Evolutionary conservation across 2,329 filamentous ascomycete genomes (phyloP), one percentile per base, ranked within the genome.

Genomic region (Sporothrix protearum): DNA sequence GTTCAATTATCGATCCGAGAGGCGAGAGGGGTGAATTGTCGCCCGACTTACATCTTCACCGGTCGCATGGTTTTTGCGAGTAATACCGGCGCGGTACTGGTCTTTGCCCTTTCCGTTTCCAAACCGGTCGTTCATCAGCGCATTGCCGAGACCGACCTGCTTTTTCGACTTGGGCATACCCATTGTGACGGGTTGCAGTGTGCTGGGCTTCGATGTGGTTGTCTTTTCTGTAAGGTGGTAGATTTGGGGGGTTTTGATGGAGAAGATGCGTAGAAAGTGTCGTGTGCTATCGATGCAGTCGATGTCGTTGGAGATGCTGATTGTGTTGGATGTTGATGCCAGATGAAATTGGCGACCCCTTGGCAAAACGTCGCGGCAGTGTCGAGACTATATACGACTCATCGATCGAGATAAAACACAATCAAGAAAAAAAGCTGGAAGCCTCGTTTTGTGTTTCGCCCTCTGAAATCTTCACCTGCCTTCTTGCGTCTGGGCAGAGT

Each of bases 61-160:
- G 28, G 92, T 93, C 33, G 88, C 85, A 77, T 94, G 89, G 80
- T 94, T 89, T 75, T 93, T 91, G 78, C 92, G 89, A 30, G 85
- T 86, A 73, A 88, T 84, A 67, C 64, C 70, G 82, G 79, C 87
- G 79, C 91, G 92, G 82, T 93, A 95, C 80, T 94, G 90, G 80
- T 94, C 92, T 68, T 86, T 80, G 75, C 93, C 92, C 82, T 96
- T 97, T 78, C 93, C 92, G 83, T 96, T 97, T 79, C 94, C 93
- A 81, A 98, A 97, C 72, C 95, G 92, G 83, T 98, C 96, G 80
- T 98, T 98, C 96, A 99, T 99, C 80, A 99, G 88, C 83, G 92
- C 90, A 84, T 97, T 97, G 80, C 96, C 96, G 83, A 99, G 89
- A 80, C 96, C 96, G 78, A 97, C 93, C 78, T 90, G 87, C 82